A percentile compares a stretch with the other conserved stretches of the same genome.
Conservation (phyloP, 306 rosid genomes). For the Cicer chorassanicum region DNA sequence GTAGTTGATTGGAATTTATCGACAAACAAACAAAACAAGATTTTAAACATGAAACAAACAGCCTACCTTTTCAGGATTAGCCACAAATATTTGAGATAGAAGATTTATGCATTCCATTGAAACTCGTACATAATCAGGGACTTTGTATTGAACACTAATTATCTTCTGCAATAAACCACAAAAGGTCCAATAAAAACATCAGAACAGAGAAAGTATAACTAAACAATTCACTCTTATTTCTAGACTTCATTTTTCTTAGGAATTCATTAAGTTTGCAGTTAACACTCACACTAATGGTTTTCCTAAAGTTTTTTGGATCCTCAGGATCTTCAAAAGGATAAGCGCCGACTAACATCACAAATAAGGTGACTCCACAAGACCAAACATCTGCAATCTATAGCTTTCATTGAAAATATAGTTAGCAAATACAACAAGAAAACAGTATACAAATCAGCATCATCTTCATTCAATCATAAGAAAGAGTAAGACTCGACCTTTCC, state of each 20-base stretch:
- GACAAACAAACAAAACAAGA: conserved; percentile 19
- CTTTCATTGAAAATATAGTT: conserved; percentile 25
- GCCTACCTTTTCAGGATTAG: conserved; percentile 71
- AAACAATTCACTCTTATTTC: conserved; percentile 21
- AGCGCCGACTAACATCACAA: conserved; percentile 84
- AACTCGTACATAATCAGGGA: conserved; percentile 68
- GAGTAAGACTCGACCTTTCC: conserved; percentile 65
- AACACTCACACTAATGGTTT: conserved; percentile 65
- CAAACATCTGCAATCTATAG: conserved; percentile 89
- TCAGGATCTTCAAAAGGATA: conserved; percentile 88
- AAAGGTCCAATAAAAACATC: conserved; percentile 34
- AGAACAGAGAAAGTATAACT: conserved; percentile 17
- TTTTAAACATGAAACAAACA: conserved; percentile 7
- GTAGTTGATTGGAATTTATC: not conserved
- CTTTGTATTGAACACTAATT: conserved; percentile 64
- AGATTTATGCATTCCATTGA: conserved; percentile 76
- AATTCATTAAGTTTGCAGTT: conserved; percentile 21
- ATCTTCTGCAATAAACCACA: conserved; percentile 65
- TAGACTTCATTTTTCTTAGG: conserved; percentile 6
- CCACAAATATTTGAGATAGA: conserved; percentile 74
- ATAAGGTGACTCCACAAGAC: conserved; percentile 95
- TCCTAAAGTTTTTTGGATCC: conserved; percentile 75
- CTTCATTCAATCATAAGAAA: conserved; percentile 12
- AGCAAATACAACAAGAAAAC: conserved; percentile 1
- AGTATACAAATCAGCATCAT: not conserved